These are phyloP conservation scores for Polygonum aviculare DNA, from an alignment of 148 eudicot species.

Conservation along the genomic window DNA sequence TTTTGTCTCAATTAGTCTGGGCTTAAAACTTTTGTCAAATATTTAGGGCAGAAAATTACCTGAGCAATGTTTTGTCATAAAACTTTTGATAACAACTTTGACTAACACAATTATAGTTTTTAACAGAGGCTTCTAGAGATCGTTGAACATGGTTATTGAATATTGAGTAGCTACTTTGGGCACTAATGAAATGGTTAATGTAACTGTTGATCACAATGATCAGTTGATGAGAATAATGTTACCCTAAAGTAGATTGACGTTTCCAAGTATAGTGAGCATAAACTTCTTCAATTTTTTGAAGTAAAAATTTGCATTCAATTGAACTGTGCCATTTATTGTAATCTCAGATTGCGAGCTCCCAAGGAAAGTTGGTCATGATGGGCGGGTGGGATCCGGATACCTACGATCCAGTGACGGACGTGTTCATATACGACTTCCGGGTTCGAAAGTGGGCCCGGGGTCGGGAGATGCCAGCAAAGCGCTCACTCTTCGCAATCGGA, in stretches of 20 bases:
- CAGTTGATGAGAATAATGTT: background rate
- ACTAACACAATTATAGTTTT: too few relatives aligned
- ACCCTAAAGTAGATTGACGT: background rate
- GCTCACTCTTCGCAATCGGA: conserved; percentile 53
- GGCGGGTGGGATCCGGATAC: conserved; percentile 72
- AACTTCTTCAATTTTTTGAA: background rate
- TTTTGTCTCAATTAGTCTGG: background rate
- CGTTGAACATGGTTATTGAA: too few relatives aligned
- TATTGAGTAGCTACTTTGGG: too few relatives aligned
- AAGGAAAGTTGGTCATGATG: conserved; percentile 51
- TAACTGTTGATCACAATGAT: too few relatives aligned
- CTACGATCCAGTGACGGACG: conserved; percentile 42
- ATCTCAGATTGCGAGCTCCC: conserved; percentile 28
- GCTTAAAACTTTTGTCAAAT: too few relatives aligned
- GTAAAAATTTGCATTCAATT: background rate
- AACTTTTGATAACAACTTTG: too few relatives aligned
- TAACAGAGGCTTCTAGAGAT: too few relatives aligned
- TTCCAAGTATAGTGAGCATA: background rate
- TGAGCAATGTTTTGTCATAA: too few relatives aligned
- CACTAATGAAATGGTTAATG: too few relatives aligned
- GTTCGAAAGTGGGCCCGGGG: conserved; percentile 44
- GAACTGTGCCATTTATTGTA: background rate
- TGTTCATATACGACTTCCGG: conserved; percentile 52
- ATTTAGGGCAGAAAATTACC: too few relatives aligned
- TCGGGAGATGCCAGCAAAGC: conserved; percentile 42